phyloP scores from a whole-genome alignment of 352 stramenopile species.

The Globisporangium iwayamae region DNA sequence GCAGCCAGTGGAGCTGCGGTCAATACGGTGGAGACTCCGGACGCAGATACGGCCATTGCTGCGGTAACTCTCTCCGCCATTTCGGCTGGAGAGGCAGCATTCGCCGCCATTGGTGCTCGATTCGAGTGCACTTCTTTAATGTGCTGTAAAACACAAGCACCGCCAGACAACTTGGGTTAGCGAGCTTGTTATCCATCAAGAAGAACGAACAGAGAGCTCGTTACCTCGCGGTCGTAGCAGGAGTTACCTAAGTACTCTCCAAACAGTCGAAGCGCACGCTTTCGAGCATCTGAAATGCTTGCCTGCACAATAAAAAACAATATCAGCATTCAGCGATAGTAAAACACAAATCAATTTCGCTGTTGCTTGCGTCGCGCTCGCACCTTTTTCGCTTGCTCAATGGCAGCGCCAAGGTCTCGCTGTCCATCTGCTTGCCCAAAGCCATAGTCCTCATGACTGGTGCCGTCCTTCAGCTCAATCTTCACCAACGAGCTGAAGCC shows the following conservation, averaged over 20 bases:
- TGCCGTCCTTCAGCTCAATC: slow-evolving; percentile 85
- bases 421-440: slow-evolving; percentile 80
- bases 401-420: slow-evolving; percentile 59
- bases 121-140: slow-evolving; percentile 78
- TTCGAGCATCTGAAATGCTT: slow-evolving; percentile 82
- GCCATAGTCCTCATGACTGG: slow-evolving; percentile 78
- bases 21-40: slow-evolving; percentile 12
- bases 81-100: slow-evolving; percentile 13
- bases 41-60: slow-evolving; percentile 14
- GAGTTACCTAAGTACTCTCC: slow-evolving; percentile 86
- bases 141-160: slow-evolving; percentile 20
- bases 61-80: slow-evolving; percentile 20
- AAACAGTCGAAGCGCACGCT: slow-evolving; percentile 76
- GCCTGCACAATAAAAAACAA: slow-evolving; percentile 23
- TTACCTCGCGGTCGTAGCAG: slow-evolving; percentile 78
- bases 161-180: not conserved
- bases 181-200: not conserved
- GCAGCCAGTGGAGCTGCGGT: not conserved
- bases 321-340: not conserved
- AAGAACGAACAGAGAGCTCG: not conserved
- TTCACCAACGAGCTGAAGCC: slow-evolving; percentile 75
- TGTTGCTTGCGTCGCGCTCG: no score
- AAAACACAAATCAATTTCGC: no score
- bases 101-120: slow-evolving; percentile 18
- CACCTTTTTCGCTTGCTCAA: slow-evolving; percentile 85